These are phyloP conservation scores for Pezizomycotina sp. DNA, from an alignment of 2,329 filamentous ascomycete species.

Conservation along the genomic window DNA sequence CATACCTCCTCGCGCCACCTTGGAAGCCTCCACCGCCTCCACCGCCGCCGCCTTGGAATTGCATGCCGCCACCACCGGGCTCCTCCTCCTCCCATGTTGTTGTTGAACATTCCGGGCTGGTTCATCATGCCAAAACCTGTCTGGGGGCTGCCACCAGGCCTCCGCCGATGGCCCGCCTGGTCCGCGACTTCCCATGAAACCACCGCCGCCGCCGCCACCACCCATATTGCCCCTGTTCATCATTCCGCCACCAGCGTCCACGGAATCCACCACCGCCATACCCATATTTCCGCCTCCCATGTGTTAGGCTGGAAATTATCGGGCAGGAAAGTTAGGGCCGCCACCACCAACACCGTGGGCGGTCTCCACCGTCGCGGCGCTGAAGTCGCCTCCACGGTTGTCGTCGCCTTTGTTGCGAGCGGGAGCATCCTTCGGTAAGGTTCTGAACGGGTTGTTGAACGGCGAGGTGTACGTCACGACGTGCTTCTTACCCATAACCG, in stretches of 20 bases:
- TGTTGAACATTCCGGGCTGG: constrained; percentile 29
- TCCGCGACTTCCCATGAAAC: constrained; percentile 36
- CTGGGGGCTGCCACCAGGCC: constrained; percentile 22
- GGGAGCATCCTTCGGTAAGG: constrained; percentile 73
- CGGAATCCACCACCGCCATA: constrained; percentile 40
- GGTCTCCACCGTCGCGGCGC: constrained; percentile 30
- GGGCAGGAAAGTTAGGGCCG: constrained; percentile 27
- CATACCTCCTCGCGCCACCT: constrained; percentile 37
- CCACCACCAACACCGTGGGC: constrained; percentile 26
- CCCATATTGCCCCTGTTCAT: constrained; percentile 31
- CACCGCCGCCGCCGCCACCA: constrained; percentile 29
- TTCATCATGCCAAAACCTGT: constrained; percentile 21
- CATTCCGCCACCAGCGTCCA: constrained; percentile 32
- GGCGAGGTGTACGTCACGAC: constrained; percentile 60
- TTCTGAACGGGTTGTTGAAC: constrained; percentile 72
- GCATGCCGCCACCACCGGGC: constrained; percentile 34
- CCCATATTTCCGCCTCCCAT: constrained; percentile 26
- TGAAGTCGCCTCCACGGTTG: constrained; percentile 31
- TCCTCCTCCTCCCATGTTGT: constrained; percentile 33
- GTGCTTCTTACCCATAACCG: constrained; percentile 46
- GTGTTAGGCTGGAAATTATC: constrained; percentile 7
- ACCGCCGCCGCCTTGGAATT: constrained; percentile 33
- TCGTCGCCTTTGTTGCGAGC: constrained; percentile 49
- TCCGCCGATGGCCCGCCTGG: constrained; percentile 33
- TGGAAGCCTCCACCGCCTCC: constrained; percentile 37